Conservation (phyloP, 2,329 filamentous ascomycete species). For the Nothopassalora personata region DNA sequence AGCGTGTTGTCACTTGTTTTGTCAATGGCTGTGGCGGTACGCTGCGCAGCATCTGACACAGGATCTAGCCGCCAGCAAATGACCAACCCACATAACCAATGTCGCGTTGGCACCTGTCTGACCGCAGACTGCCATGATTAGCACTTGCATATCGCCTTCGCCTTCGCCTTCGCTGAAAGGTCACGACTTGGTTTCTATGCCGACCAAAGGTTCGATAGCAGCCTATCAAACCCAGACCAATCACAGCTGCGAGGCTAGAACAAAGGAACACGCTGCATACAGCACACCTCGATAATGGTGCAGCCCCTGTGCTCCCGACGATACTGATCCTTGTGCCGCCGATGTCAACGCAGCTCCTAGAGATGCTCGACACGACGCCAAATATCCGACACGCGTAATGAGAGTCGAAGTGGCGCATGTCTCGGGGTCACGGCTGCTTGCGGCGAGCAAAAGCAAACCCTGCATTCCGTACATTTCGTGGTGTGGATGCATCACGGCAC, state of each 20-base stretch:
- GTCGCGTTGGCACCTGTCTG: slow-evolving; percentile 5
- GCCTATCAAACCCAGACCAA: slow-evolving; percentile 1
- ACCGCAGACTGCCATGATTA: slow-evolving; percentile 4
- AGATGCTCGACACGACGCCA: not conserved
- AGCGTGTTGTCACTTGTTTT: no score
- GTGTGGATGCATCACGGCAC: slow-evolving; percentile 15
- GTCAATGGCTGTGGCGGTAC: slow-evolving; percentile 10
- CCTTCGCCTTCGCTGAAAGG: not conserved
- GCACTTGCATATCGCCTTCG: slow-evolving; percentile 1
- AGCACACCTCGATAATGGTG: not conserved
- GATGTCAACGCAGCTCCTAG: not conserved
- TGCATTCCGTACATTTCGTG: slow-evolving; percentile 11
- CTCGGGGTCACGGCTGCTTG: slow-evolving; percentile 11
- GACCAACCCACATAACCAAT: slow-evolving; percentile 7
- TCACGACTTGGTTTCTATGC: not conserved
- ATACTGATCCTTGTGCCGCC: slow-evolving; percentile 1
- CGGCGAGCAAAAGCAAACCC: slow-evolving; percentile 10
- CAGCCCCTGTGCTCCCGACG: not conserved
- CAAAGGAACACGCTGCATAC: not conserved
- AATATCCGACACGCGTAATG: not conserved
- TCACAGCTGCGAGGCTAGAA: not conserved
- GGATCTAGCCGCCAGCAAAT: slow-evolving; percentile 17
- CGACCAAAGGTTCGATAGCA: not conserved
- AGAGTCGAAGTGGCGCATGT: slow-evolving; percentile 12
- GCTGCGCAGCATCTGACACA: slow-evolving; percentile 22